A percentile compares a stretch with the other conserved stretches of the same genome.
These are phyloP conservation scores for Aphanocladium album DNA, from an alignment of 2,329 filamentous ascomycete genomes.

Conservation along the genomic window DNA sequence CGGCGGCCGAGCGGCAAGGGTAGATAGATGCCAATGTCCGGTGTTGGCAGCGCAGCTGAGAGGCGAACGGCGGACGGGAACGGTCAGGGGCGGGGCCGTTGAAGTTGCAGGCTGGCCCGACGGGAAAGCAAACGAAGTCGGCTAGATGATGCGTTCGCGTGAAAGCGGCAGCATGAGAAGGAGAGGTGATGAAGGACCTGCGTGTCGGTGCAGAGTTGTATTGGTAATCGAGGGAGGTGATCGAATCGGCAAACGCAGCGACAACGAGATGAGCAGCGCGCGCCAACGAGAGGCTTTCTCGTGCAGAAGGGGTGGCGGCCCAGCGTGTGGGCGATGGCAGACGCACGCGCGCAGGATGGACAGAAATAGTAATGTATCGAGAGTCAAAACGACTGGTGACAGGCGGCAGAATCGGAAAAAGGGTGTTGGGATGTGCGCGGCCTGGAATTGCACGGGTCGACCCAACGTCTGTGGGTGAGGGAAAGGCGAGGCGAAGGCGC, in stretches of 20 bases:
- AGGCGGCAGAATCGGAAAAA: background rate
- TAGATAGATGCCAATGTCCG: conserved; percentile 2
- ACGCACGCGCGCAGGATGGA: background rate
- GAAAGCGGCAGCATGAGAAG: background rate
- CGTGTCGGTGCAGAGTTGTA: background rate
- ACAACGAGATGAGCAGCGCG: background rate
- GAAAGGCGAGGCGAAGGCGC: background rate
- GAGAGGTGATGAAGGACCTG: background rate
- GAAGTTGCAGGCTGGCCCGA: background rate
- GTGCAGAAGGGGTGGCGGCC: too few species aligned
- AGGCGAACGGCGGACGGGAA: background rate
- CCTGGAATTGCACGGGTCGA: conserved; percentile 2
- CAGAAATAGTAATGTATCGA: background rate
- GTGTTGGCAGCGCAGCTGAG: conserved; percentile 1
- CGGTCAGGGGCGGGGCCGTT: conserved; percentile 2
- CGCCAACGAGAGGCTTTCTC: background rate
- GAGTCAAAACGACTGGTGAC: background rate
- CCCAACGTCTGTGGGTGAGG: conserved; percentile 3
- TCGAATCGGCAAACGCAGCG: background rate
- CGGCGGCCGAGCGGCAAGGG: background rate
- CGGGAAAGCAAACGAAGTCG: conserved; percentile 1
- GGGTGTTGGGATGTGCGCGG: background rate
- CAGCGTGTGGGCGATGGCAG: too few species aligned
- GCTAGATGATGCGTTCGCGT: background rate
- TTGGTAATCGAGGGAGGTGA: background rate